Evolutionary conservation across 1,139 yeast species (phyloP), one percentile per base, ranked within the genome.

Genomic region (Magnusiomyces suaveolens): DNA sequence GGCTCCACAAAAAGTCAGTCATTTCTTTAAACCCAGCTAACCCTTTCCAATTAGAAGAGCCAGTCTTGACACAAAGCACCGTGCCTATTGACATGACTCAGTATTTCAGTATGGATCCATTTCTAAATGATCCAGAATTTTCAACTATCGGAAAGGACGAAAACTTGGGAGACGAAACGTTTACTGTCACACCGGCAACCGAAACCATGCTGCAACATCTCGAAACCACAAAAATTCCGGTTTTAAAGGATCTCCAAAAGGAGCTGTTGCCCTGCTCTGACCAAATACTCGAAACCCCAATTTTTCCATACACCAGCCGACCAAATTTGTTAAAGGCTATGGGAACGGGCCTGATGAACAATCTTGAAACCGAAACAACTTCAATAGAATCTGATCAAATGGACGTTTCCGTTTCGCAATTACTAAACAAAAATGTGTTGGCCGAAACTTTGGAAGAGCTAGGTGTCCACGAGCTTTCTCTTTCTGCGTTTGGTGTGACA

Each of bases 391-490:
- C 8, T 8, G 18, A 10, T 8, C 4, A 36, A 4, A n/a, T 10
- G n/a, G 48, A 8, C 36, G 6, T 26, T 46, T n/a, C 26, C 18
- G n/a, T 10, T 26, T 16, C 41, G 6, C 25, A 46, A 3, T 52
- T 52, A 46, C 52, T 50, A 0, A 49, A 50, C 21, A 43, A 39
- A 24, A 32, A 36, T 20, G 26, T 25, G 24, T 43, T 47, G 36
- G 49, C 50, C 12, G 56, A 53, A 43, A 38, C 23, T n/a, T 25
- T 53, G 32, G 43, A 46, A 20, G 41, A 46, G n/a, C 33, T 36
- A n/a, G 46, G 20, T 48, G 25, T 43, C 25, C 46, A 49, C 18
- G 43, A 48, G 29, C 54, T 55, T 14, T 55, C 57, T 6, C 25
- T 55, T 10, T 56, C 56, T 8, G 26, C 43, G 1, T 38, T 53